Percentiles rank a stretch among this genome's conserved stretches.
Conservation (phyloP, 768 basidiomycete genomes). For the Infundibulicybe gibba region DNA sequence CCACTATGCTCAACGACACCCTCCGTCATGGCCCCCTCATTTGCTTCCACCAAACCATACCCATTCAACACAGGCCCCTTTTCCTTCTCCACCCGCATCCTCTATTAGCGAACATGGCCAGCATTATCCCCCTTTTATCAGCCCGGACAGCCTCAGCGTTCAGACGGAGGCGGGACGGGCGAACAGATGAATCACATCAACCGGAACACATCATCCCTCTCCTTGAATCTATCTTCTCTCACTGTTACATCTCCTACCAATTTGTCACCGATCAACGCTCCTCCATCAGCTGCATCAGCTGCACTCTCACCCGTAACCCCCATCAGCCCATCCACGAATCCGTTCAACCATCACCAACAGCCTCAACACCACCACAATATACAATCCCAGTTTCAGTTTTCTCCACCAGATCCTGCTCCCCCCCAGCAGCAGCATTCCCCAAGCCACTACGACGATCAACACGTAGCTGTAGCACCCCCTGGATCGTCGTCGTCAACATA, state of each 20-base stretch:
- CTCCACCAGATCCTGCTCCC: conserved; percentile 25
- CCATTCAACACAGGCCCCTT: conserved; percentile 16
- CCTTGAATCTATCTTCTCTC: conserved; percentile 66
- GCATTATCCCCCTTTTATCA: conserved; percentile 26
- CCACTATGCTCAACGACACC: conserved; percentile 24
- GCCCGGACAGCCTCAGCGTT: conserved; percentile 15
- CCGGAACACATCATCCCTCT: conserved; percentile 38
- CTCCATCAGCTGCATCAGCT: conserved; percentile 33
- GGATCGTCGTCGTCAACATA: conserved; percentile 21
- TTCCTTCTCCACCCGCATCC: conserved; percentile 27
- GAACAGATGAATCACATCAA: conserved; percentile 12
- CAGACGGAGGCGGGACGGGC: conserved; percentile 7
- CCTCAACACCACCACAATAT: conserved; percentile 33
- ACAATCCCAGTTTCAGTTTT: conserved; percentile 51
- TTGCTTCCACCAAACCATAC: conserved; percentile 15
- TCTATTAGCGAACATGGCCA: conserved; percentile 10
- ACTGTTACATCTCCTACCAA: conserved; percentile 64
- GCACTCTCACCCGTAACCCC: conserved; percentile 55
- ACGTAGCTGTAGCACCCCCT: conserved; percentile 11
- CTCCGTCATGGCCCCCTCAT: conserved; percentile 18
- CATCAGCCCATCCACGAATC: conserved; percentile 48
- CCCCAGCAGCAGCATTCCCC: conserved; percentile 24
- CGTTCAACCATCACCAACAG: conserved; percentile 34
- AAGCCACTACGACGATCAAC: conserved; percentile 25
- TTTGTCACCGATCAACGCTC: conserved; percentile 54